Conservation (phyloP, 345 rosid species). For the Corymbia maculata region DNA sequence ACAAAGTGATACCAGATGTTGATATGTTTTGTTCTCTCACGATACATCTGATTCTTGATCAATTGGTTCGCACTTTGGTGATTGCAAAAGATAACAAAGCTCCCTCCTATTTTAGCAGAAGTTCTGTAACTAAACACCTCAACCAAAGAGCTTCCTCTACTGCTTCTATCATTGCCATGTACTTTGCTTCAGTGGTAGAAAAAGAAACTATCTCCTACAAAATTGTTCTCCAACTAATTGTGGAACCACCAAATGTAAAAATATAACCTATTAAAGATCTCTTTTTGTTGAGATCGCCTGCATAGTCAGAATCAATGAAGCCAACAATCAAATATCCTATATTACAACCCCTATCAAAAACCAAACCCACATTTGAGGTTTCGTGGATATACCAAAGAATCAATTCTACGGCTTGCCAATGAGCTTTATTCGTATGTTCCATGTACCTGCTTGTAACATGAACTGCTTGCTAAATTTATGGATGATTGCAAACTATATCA, state of each 20-base stretch:
- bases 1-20: not conserved
- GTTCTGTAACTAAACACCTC: no score
- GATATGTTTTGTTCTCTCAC: rapidly evolving
- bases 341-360: not conserved
- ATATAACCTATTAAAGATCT: not conserved
- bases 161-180: rapidly evolving
- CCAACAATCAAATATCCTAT: not conserved
- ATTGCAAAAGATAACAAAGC: no score
- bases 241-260: not conserved
- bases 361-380: not conserved
- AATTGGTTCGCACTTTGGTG: no score
- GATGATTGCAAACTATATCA: not conserved
- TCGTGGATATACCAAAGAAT: rapidly evolving
- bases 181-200: rapidly evolving
- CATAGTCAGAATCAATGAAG: not conserved
- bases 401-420: not conserved
- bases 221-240: no score
- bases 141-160: no score
- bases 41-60: no score
- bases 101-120: no score
- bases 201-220: no score
- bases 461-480: not conserved
- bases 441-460: not conserved
- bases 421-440: not conserved
- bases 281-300: rapidly evolving